phyloP scores from a whole-genome alignment of 2,329 filamentous ascomycete species.

The Capronia coronata region DNA sequence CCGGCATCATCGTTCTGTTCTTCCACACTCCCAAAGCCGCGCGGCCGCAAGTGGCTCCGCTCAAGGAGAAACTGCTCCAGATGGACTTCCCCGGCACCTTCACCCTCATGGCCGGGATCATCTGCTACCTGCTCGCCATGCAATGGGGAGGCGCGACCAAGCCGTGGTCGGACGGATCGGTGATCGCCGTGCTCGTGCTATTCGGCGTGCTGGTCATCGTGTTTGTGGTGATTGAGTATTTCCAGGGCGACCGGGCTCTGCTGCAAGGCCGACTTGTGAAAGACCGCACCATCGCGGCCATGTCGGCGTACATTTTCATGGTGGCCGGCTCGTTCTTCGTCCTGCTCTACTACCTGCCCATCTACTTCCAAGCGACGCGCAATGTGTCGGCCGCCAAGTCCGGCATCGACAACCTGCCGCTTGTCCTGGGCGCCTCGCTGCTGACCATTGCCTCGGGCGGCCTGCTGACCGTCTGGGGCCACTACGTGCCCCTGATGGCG shows the following conservation, averaged over 20 bases:
- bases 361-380: conserved; percentile 45
- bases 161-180: conserved; percentile 35
- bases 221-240: conserved; percentile 36
- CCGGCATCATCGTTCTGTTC: conserved; percentile 29
- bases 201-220: conserved; percentile 36
- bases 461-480: conserved; percentile 30
- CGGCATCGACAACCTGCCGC: conserved; percentile 40
- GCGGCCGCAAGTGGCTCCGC: conserved; percentile 24
- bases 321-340: conserved; percentile 34
- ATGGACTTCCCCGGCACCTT: conserved; percentile 42
- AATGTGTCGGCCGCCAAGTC: conserved; percentile 33
- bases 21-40: conserved; percentile 29
- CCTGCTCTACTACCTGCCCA: conserved; percentile 42
- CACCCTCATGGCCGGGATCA: conserved; percentile 37
- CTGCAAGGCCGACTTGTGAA: conserved; percentile 36
- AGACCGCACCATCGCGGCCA: conserved; percentile 34
- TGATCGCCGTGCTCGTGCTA: conserved; percentile 44
- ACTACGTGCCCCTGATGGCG: conserved; percentile 30
- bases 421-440: conserved; percentile 36
- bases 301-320: conserved; percentile 36
- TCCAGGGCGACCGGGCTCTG: conserved; percentile 38
- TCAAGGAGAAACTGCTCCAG: conserved; percentile 37
- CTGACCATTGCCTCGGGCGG: conserved; percentile 33
- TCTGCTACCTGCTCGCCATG: conserved; percentile 42
- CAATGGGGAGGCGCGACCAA: conserved; percentile 41